A percentile compares a stretch with the other conserved stretches of the same genome.
Evolutionary conservation across 495 filamentous ascomycete species (phyloP).

Genomic region (Astrothelium subdiscretum): DNA sequence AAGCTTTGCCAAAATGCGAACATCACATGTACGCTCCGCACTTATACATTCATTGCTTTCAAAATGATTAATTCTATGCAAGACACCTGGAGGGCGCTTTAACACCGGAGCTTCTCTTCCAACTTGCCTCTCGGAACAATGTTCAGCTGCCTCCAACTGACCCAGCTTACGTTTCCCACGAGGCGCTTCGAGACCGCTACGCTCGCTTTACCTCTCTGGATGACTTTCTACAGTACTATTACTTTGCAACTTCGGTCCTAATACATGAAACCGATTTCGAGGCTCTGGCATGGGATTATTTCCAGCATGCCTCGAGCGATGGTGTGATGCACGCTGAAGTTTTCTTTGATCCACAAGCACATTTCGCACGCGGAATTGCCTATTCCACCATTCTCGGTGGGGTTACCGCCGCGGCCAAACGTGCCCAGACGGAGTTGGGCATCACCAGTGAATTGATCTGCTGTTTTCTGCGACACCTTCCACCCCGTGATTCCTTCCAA

Average conservation of each 20-base stretch:
- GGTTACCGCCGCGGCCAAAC: slow-evolving; percentile 44
- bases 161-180: slow-evolving; percentile 47
- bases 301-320: slow-evolving; percentile 49
- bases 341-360: slow-evolving; percentile 73
- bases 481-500: slow-evolving; percentile 38
- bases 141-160: slow-evolving; percentile 48
- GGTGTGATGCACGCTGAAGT: slow-evolving; percentile 65
- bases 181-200: slow-evolving; percentile 48
- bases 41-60: too few relatives aligned
- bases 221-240: slow-evolving; percentile 71
- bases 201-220: slow-evolving; percentile 54
- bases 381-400: slow-evolving; percentile 50
- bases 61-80: neutral
- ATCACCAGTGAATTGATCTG: slow-evolving; percentile 52
- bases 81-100: slow-evolving; percentile 60
- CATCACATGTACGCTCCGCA: slow-evolving; percentile 45
- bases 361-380: slow-evolving; percentile 49
- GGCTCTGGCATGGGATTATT: slow-evolving; percentile 63
- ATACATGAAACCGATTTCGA: slow-evolving; percentile 52
- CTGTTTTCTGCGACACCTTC: slow-evolving; percentile 60
- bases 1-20: slow-evolving; percentile 62
- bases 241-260: slow-evolving; percentile 61
- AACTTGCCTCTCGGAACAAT: slow-evolving; percentile 50
- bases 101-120: slow-evolving; percentile 55
- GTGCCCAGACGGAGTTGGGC: slow-evolving; percentile 51